Conservation (phyloP, 2,329 filamentous ascomycete genomes). For the Penicillium sp. region DNA sequence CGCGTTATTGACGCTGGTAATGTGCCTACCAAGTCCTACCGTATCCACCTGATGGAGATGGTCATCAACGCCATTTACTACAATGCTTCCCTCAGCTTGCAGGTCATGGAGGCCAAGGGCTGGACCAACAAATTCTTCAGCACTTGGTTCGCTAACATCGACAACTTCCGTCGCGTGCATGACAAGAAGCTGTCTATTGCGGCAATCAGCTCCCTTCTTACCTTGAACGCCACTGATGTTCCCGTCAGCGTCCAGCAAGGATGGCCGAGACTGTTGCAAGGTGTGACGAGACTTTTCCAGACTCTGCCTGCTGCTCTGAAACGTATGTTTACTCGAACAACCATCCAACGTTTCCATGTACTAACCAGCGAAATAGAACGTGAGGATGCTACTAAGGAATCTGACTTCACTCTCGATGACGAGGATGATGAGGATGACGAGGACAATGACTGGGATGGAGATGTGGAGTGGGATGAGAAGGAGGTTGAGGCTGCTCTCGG, state of each 20-base stretch:
- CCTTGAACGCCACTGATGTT: constrained; percentile 75
- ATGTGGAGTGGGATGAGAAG: constrained; percentile 68
- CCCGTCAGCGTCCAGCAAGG: constrained; percentile 91
- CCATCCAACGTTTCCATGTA: constrained; percentile 25
- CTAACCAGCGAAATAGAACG: constrained; percentile 59
- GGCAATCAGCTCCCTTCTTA: constrained; percentile 83
- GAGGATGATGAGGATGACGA: constrained; percentile 75
- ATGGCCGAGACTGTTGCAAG: constrained; percentile 88
- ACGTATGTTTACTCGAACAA: constrained; percentile 55
- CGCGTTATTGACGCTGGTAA: constrained; percentile 70
- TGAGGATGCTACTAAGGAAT: constrained; percentile 86
- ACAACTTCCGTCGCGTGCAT: constrained; percentile 88
- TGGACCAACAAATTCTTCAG: constrained; percentile 99
- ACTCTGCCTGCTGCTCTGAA: constrained; percentile 84
- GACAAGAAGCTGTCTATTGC: constrained; percentile 99
- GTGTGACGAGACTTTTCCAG: constrained; percentile 88
- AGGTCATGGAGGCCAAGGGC: constrained; percentile 82
- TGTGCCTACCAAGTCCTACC: constrained; percentile 86
- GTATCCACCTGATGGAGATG: constrained; percentile 97
- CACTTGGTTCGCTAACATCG: constrained; percentile 95
- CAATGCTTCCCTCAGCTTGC: constrained; percentile 81
- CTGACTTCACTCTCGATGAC: constrained; percentile 76
- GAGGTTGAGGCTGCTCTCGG: constrained; percentile 62
- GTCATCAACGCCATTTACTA: constrained; percentile 98
- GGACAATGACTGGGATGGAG: constrained; percentile 79